Conservation (phyloP, 2,329 filamentous ascomycete genomes). For the Purpureocillium lavendulum region DNA sequence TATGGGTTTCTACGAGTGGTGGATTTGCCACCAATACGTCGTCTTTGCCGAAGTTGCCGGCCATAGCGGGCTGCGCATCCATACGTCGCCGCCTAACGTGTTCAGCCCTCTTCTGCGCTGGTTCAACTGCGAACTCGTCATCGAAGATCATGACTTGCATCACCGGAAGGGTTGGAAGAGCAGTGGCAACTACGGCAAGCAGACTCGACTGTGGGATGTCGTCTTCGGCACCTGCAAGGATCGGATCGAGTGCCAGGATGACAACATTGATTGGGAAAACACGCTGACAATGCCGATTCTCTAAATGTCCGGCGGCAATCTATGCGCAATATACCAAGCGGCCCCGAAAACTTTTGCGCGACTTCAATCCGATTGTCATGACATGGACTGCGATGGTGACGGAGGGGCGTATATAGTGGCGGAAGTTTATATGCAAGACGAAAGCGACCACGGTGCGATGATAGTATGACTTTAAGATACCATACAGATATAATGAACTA, state of each 20-base stretch:
- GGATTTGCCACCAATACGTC: conserved; percentile 34
- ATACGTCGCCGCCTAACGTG: conserved; percentile 20
- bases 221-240: conserved; percentile 26
- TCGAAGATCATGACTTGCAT: conserved; percentile 32
- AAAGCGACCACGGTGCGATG: too few relatives aligned
- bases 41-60: conserved; percentile 28
- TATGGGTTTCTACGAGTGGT: conserved; percentile 37
- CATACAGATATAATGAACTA: too few relatives aligned
- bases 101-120: conserved; percentile 22
- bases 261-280: too few relatives aligned
- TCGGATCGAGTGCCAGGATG: conserved; percentile 22
- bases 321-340: too few relatives aligned
- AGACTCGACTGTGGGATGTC: conserved; percentile 26
- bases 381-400: too few relatives aligned
- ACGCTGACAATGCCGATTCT: too few relatives aligned
- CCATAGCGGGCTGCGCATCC: conserved; percentile 28
- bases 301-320: too few relatives aligned
- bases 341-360: too few relatives aligned
- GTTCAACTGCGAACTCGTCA: conserved; percentile 24
- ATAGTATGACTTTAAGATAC: too few relatives aligned
- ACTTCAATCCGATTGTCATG: too few relatives aligned
- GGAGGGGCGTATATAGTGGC: too few relatives aligned
- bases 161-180: conserved; percentile 27
- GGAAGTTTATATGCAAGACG: too few relatives aligned
- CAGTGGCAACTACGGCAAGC: conserved; percentile 29